Base-by-base conservation (phyloP, 345 rosid genomes). In the Psidium friedrichsthalianum region DNA sequence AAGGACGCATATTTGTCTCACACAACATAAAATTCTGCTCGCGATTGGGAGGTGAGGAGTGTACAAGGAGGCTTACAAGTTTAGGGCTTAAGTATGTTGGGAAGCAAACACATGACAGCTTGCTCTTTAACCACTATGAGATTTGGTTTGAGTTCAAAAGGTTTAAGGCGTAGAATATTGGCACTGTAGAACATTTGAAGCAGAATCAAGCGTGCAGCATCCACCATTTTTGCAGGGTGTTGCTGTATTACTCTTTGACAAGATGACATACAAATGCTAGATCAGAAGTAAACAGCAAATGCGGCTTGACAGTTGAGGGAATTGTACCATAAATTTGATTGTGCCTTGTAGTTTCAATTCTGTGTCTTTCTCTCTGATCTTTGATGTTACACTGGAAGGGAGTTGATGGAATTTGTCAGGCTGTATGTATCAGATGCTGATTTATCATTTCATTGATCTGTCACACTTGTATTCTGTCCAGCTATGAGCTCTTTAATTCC, bases 21-120 rank as follows among this genome's bases (percentile, higher is more conserved):
- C 99, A 96, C 90, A 96, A 96, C 61, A 90, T 96, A 25, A 98
- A 98, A 93, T 98, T 98, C 84, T 97, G 98, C 59, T 94, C 98
- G 0, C 87, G 98, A 84, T 88, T 95, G 82, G 98, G 99, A 76
- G 92, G 94, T 69, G 96, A 92, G 29, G 94, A 92, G 88, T 98
- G 99, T 88, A 85, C 92, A 0, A 90, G 92, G 95, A 94, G 91
- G 92, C 92, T 98, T 25, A 52, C 88, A 32, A 92, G 92, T 88
- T 89, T 95, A 90, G 99, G 98, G 86, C 96, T 98, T 6, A 92
- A 94, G 90, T 94, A 93, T 89, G 61, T 94, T 57, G 94, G 94
- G 5, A 98, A 94, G 90, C 95, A 90, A 54, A 92, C 96, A 9
- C 98, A 96, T 85, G 98, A 96, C 81, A 96, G 99, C 90, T 87